Evolutionary conservation across 352 stramenopile species (phyloP).

Genomic region (Peronospora belbahrii): DNA sequence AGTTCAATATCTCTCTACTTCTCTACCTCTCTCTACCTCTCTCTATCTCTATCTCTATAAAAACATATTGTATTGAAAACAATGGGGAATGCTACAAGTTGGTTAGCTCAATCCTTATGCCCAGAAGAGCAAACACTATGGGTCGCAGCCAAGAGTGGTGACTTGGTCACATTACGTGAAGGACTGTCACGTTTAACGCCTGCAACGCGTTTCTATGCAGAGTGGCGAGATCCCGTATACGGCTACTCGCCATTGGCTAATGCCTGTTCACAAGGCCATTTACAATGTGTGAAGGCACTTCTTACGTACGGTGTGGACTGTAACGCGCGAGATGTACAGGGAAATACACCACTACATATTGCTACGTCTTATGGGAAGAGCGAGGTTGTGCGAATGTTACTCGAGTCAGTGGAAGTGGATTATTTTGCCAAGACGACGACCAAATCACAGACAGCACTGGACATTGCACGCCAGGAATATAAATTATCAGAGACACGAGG

Average conservation of each 20-base stretch:
- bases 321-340: slow-evolving; percentile 50
- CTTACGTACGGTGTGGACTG: slow-evolving; percentile 44
- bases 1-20: too few relatives aligned
- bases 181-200: slow-evolving; percentile 47
- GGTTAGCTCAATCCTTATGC: slow-evolving; percentile 61
- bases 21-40: too few relatives aligned
- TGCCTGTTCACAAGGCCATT: slow-evolving; percentile 51
- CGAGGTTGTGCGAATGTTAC: slow-evolving; percentile 58
- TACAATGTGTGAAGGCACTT: slow-evolving; percentile 51
- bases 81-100: slow-evolving; percentile 75
- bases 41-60: neutral
- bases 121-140: slow-evolving; percentile 71
- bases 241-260: slow-evolving; percentile 62
- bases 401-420: slow-evolving; percentile 46
- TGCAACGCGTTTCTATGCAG: slow-evolving; percentile 52
- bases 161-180: slow-evolving; percentile 39
- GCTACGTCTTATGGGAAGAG: slow-evolving; percentile 50
- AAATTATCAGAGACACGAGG: slow-evolving; percentile 26
- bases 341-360: slow-evolving; percentile 61
- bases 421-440: slow-evolving; percentile 40
- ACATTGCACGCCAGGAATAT: slow-evolving; percentile 60
- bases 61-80: neutral
- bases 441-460: slow-evolving; percentile 57
- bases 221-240: slow-evolving; percentile 60
- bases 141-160: slow-evolving; percentile 65